phyloP scores from a whole-genome alignment of 164 flowering plant species.

The Piper longum region DNA sequence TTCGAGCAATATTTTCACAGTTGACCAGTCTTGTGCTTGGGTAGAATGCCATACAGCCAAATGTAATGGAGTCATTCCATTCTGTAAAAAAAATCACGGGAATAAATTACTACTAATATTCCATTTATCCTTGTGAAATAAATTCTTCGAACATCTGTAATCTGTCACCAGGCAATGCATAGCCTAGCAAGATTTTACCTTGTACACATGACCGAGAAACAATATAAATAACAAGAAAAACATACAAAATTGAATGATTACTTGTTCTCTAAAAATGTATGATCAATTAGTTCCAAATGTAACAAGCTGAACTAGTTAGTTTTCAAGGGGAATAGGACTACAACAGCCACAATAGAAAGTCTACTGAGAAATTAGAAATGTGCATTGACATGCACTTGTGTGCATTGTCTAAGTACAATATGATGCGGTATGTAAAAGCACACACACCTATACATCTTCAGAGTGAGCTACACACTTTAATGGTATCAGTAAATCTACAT shows the following conservation, averaged over 20 bases:
- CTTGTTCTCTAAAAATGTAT: not conserved
- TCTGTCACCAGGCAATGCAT: not conserved
- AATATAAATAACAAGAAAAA: no score
- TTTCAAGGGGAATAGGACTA: no score
- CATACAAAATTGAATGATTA: no score
- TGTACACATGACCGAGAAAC: no score
- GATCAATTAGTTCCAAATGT: not conserved
- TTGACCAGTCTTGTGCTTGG: conserved; percentile 45
- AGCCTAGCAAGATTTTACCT: no score
- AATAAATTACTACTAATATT: not conserved
- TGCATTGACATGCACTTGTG: no score
- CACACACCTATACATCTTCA: no score
- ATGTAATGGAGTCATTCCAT: conserved; percentile 99
- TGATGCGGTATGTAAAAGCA: no score
- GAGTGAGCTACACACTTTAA: no score
- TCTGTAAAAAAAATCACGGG: conserved; percentile 32
- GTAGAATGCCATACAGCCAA: conserved; percentile 93
- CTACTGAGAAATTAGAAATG: no score
- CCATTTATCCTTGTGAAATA: not conserved
- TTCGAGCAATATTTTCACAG: conserved; percentile 71
- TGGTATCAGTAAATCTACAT: not conserved
- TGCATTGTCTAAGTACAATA: no score
- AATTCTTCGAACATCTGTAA: not conserved
- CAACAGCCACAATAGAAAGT: no score
- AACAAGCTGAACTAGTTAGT: not conserved